Percentiles rank a stretch among this genome's conserved stretches.
Evolutionary conservation across 1,284 basidiomycete genomes (phyloP).

Genomic region (Volvariella surrecta): DNA sequence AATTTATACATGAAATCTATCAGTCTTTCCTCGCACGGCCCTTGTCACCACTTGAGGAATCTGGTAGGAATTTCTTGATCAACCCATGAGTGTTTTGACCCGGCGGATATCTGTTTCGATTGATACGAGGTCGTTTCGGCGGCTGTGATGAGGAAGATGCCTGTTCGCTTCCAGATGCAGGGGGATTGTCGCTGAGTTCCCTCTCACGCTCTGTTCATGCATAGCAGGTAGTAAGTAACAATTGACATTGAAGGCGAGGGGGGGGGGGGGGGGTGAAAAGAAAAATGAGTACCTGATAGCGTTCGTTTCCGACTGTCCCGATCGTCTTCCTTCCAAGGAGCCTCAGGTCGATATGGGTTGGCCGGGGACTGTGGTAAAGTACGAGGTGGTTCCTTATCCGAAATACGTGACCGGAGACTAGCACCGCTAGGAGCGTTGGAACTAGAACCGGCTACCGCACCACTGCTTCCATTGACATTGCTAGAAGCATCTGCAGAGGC

Average conservation of each 20-base stretch:
- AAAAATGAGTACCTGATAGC: slow-evolving; percentile 40
- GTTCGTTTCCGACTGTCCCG: slow-evolving; percentile 63
- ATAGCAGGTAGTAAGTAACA: slow-evolving; percentile 6
- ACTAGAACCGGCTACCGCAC: slow-evolving; percentile 11
- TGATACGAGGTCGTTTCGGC: slow-evolving; percentile 39
- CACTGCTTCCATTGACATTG: no score
- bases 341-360: slow-evolving; percentile 32
- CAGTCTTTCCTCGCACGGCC: slow-evolving; percentile 43
- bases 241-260: slow-evolving; percentile 3
- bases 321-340: slow-evolving; percentile 45
- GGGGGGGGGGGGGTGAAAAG: neutral
- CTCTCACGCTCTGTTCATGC: slow-evolving; percentile 39
- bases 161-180: slow-evolving; percentile 18
- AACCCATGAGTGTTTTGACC: slow-evolving; percentile 29
- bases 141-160: slow-evolving; percentile 17
- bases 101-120: slow-evolving; percentile 25
- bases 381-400: slow-evolving; percentile 45
- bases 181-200: slow-evolving; percentile 25
- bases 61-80: slow-evolving; percentile 50
- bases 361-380: slow-evolving; percentile 27
- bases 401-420: slow-evolving; percentile 61
- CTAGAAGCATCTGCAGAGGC: slow-evolving; percentile 13
- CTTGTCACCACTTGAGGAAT: slow-evolving; percentile 52
- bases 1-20: slow-evolving; percentile 6
- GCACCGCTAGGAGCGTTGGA: slow-evolving; percentile 20